Evolutionary conservation across 345 rosid species (phyloP).

Genomic region (Camelina neglecta): DNA sequence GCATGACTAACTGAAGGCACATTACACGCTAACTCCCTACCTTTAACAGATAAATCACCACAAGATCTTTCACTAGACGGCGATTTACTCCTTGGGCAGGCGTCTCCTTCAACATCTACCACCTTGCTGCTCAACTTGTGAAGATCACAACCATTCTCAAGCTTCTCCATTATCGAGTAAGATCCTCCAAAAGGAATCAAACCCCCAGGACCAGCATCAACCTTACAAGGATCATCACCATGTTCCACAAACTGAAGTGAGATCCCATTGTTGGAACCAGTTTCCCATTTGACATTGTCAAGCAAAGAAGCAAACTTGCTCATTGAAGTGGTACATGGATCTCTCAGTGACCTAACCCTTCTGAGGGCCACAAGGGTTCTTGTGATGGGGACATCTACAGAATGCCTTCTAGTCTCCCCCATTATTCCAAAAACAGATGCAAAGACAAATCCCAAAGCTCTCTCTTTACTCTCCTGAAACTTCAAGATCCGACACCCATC

Average conservation of each 20-base stretch:
- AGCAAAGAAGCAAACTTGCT: constrained; percentile 85
- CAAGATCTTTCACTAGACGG: constrained; percentile 43
- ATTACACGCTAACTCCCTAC: constrained; percentile 46
- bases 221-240: constrained; percentile 41
- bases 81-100: constrained; percentile 34
- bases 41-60: constrained; percentile 42
- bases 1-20: constrained; percentile 41
- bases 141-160: constrained; percentile 47
- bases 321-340: constrained; percentile 92
- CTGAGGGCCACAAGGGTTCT: constrained; percentile 88
- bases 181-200: constrained; percentile 43
- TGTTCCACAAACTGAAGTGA: constrained; percentile 54
- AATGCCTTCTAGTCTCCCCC: constrained; percentile 82
- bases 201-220: constrained; percentile 39
- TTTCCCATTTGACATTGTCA: constrained; percentile 90
- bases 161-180: constrained; percentile 42
- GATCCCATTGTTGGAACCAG: constrained; percentile 71
- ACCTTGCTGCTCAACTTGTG: constrained; percentile 35
- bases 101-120: constrained; percentile 29
- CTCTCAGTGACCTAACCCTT: constrained; percentile 92
- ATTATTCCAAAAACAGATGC: constrained; percentile 17
- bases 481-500: constrained; percentile 23
- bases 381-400: constrained; percentile 88
- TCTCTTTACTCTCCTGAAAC: neutral
- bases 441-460: constrained; percentile 15